These are phyloP conservation scores for Cyclocybe aegerita DNA, from an alignment of 768 basidiomycete species.

Conservation along the genomic window DNA sequence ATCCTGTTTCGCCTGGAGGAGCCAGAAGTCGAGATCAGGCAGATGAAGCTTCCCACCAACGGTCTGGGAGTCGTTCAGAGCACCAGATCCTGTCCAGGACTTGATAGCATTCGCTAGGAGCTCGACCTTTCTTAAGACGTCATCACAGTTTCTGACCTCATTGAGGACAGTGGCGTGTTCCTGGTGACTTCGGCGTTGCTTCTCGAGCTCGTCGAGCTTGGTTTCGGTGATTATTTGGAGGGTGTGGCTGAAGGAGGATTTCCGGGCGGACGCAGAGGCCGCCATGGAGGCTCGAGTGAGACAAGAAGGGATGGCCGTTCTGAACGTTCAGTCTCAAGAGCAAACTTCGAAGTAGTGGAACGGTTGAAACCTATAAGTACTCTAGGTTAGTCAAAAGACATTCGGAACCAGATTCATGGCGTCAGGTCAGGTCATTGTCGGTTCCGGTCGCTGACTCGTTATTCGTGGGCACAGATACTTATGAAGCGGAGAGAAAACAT, in stretches of 20 bases:
- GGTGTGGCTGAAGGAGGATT: slow-evolving; percentile 36
- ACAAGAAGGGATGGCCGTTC: too few relatives aligned
- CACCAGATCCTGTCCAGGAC: slow-evolving; percentile 35
- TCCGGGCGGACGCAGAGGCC: too few relatives aligned
- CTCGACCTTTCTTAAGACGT: slow-evolving; percentile 29
- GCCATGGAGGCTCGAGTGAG: too few relatives aligned
- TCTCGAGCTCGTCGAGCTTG: slow-evolving; percentile 43
- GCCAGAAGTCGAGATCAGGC: slow-evolving; percentile 37
- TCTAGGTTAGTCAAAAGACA: too few relatives aligned
- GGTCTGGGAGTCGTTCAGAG: slow-evolving; percentile 13
- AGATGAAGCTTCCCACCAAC: slow-evolving; percentile 22
- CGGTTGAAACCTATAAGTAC: too few relatives aligned
- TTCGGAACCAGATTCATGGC: too few relatives aligned
- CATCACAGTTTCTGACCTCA: slow-evolving; percentile 18
- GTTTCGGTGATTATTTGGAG: slow-evolving; percentile 43
- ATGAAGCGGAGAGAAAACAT: too few relatives aligned
- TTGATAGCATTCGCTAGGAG: slow-evolving; percentile 31
- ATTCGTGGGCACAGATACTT: too few relatives aligned
- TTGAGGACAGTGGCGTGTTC: slow-evolving; percentile 31
- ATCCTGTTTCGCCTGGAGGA: slow-evolving; percentile 39
- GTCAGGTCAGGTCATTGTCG: too few relatives aligned
- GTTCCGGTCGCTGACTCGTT: too few relatives aligned
- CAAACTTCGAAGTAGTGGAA: too few relatives aligned
- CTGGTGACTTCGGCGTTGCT: slow-evolving; percentile 34
- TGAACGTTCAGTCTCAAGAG: too few relatives aligned